A percentile compares a stretch with the other conserved stretches of the same genome.
phyloP scores from a whole-genome alignment of 805 yeast genomes.

The Metschnikowia cubensis region DNA sequence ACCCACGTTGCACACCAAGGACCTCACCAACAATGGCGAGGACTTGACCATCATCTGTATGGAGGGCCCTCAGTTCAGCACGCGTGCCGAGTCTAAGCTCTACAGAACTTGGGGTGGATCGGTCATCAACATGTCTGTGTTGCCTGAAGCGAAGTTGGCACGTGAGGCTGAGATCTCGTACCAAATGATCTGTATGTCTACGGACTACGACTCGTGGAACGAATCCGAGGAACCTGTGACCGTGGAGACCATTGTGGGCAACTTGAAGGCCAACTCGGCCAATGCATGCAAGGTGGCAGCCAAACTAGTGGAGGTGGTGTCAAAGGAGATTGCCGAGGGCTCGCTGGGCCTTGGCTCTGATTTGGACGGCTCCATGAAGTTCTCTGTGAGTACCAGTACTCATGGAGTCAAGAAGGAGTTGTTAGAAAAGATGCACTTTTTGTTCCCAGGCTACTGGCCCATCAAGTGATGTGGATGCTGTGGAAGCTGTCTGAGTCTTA shows the following conservation, averaged over 20 bases:
- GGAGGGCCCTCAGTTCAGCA: conserved; percentile 99
- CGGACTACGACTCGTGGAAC: conserved; percentile 99
- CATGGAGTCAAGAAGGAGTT: conserved; percentile 69
- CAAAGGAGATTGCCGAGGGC: conserved; percentile 55
- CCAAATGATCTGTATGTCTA: conserved; percentile 98
- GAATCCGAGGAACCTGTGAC: conserved; percentile 94
- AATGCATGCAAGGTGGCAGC: conserved; percentile 81
- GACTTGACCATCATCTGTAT: conserved; percentile 88
- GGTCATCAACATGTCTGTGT: conserved; percentile 92
- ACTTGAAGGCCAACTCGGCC: conserved; percentile 78
- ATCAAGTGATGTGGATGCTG: conserved; percentile 6
- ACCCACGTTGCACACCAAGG: conserved; percentile 59
- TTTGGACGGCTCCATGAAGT: conserved; percentile 72
- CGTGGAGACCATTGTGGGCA: conserved; percentile 93
- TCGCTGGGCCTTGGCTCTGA: conserved; percentile 57
- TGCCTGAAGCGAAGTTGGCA: conserved; percentile 97
- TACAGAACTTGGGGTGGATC: conserved; percentile 88
- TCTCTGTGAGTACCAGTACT: conserved; percentile 72
- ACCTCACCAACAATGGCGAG: conserved; percentile 51
- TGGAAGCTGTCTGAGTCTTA: too few species aligned
- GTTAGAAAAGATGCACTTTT: conserved; percentile 73
- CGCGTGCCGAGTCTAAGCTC: conserved; percentile 91
- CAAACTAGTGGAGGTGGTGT: conserved; percentile 61
- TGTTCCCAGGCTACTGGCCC: conserved; percentile 92
- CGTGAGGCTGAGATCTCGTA: conserved; percentile 95